Evolutionary conservation across 2,329 filamentous ascomycete species (phyloP).

Genomic region (Phialocephala subalpina): DNA sequence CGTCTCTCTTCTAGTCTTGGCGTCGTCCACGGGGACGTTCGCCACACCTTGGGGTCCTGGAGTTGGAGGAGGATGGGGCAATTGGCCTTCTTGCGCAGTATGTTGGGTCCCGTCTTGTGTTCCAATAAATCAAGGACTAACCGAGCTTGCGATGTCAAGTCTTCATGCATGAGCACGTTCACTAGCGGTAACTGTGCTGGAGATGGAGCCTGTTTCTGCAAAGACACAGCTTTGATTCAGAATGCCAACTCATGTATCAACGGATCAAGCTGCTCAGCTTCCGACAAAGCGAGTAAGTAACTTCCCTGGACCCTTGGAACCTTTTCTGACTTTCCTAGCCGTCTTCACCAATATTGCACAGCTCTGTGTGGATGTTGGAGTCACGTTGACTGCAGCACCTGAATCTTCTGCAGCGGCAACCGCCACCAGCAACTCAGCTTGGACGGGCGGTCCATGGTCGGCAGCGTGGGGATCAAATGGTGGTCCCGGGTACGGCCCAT

Average conservation of each 20-base stretch:
- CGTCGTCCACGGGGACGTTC: neutral
- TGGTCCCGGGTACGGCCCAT: constrained; percentile 19
- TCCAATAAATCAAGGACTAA: neutral
- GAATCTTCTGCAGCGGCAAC: neutral
- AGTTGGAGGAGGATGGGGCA: constrained; percentile 4
- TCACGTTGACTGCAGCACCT: constrained; percentile 19
- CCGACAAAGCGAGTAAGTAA: constrained; percentile 23
- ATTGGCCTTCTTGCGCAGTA: constrained; percentile 9
- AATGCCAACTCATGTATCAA: constrained; percentile 21
- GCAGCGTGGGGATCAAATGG: constrained; percentile 3
- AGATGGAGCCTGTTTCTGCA: constrained; percentile 18
- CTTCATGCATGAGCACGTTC: constrained; percentile 19
- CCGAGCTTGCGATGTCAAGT: constrained; percentile 7
- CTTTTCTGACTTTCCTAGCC: constrained; percentile 10
- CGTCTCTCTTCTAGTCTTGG: neutral
- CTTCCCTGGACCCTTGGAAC: neutral
- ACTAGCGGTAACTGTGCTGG: constrained; percentile 8
- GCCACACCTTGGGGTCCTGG: constrained; percentile 7
- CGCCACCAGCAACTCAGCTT: neutral
- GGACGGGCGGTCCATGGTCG: constrained; percentile 14
- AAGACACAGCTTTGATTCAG: constrained; percentile 10
- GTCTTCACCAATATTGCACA: constrained; percentile 14
- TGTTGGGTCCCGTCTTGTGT: constrained; percentile 4
- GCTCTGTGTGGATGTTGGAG: constrained; percentile 11
- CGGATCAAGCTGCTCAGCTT: constrained; percentile 18